phyloP scores from a whole-genome alignment of 345 rosid genomes.

The Firmiana major region DNA sequence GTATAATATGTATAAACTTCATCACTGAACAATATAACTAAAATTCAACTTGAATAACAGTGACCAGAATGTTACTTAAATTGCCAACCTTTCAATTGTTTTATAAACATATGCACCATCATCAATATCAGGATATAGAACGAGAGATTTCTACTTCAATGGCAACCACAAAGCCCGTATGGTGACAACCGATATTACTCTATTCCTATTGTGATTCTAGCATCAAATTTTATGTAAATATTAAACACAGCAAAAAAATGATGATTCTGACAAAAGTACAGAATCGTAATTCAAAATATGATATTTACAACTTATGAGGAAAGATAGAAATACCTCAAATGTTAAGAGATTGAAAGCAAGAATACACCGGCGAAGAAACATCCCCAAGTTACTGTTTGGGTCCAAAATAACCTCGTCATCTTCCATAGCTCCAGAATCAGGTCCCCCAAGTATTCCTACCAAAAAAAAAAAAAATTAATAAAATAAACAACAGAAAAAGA shows the following conservation, averaged over 20 bases:
- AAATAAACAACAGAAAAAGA: background rate
- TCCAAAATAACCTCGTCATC: constrained; percentile 85
- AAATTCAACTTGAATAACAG: background rate
- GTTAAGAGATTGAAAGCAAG: constrained; percentile 73
- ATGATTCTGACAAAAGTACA: background rate
- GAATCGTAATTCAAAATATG: background rate
- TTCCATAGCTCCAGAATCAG: constrained; percentile 60
- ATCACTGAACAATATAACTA: background rate
- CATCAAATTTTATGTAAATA: background rate
- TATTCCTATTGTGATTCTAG: background rate
- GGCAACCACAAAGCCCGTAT: background rate
- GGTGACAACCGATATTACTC: background rate
- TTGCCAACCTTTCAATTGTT: background rate
- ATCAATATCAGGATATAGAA: background rate
- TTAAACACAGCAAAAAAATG: background rate
- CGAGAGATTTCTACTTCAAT: background rate
- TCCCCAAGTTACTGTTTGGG: constrained; percentile 74
- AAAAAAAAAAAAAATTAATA: constrained; percentile 8
- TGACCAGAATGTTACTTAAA: background rate
- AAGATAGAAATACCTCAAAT: constrained; percentile 59
- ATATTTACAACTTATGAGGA: background rate
- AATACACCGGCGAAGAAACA: constrained; percentile 86
- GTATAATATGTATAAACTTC: background rate
- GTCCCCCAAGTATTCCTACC: constrained; percentile 71
- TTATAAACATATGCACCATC: background rate